Evolutionary conservation across 345 rosid genomes (phyloP).

Genomic region (Acer campestre): DNA sequence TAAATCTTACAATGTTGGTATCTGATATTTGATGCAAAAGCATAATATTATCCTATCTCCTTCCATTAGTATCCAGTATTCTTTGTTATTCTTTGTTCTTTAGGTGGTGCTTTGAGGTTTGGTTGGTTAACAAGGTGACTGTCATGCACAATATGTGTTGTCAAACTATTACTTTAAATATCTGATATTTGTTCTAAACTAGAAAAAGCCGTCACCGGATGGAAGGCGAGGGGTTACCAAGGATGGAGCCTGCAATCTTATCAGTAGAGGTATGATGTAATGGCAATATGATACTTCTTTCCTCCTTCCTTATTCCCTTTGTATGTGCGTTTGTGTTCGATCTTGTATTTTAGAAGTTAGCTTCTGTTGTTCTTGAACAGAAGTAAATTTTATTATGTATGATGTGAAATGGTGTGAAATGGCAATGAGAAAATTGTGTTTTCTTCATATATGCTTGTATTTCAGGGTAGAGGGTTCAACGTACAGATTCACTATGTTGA

Average conservation of each 20-base stretch:
- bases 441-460: conserved; percentile 18
- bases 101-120: background rate
- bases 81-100: background rate
- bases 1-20: too few relatives aligned
- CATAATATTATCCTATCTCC: background rate
- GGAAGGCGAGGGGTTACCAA: conserved; percentile 50
- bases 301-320: background rate
- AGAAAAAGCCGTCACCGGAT: conserved; percentile 56
- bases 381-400: background rate
- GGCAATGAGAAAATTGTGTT: conserved; percentile 7
- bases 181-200: conserved; percentile 22
- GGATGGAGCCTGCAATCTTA: conserved; percentile 83
- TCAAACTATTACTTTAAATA: background rate
- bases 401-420: conserved; percentile 4
- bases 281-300: background rate
- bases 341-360: background rate
- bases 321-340: background rate
- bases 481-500: conserved; percentile 78
- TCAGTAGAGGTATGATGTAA: conserved; percentile 76
- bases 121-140: background rate
- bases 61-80: background rate
- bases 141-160: background rate
- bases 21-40: background rate
- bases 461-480: conserved; percentile 92
- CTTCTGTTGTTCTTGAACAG: conserved; percentile 1